These are phyloP conservation scores for Clavaria fumosa DNA, from an alignment of 768 basidiomycete genomes.

Conservation along the genomic window DNA sequence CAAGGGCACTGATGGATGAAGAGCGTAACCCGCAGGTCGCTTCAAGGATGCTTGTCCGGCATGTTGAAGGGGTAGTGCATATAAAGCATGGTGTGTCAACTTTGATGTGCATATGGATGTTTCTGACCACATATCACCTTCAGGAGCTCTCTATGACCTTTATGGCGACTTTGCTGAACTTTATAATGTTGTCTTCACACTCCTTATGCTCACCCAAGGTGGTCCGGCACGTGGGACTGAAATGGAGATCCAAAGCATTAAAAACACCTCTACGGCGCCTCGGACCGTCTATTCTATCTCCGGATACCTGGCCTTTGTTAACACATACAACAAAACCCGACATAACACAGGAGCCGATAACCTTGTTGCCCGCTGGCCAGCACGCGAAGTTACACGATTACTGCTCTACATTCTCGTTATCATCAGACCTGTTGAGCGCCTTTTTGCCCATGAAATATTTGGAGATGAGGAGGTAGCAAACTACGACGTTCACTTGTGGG, in stretches of 20 bases:
- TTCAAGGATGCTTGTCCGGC: not conserved
- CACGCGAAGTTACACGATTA: not conserved
- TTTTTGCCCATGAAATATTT: not conserved
- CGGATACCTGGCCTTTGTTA: not conserved
- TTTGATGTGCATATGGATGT: not conserved
- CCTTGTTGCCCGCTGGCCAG: not conserved
- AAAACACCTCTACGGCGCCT: not conserved
- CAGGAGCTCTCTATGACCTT: not conserved
- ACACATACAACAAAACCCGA: not conserved
- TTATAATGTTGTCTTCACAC: not conserved
- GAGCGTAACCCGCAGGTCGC: not conserved
- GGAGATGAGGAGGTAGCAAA: not conserved
- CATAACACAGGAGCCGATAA: not conserved
- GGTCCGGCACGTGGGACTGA: not conserved
- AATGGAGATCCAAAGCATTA: not conserved
- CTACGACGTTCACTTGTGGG: not conserved
- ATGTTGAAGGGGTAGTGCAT: not conserved
- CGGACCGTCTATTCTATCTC: not conserved
- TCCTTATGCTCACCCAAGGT: not conserved
- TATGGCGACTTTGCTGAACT: not conserved
- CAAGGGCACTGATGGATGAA: not conserved
- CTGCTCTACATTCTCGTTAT: not conserved
- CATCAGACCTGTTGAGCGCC: not conserved
- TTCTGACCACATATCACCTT: not conserved
- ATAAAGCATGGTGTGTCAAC: not conserved